Percentiles rank a stretch among this genome's conserved stretches.
Evolutionary conservation across 176 grass and related monocot genomes (phyloP).

Genomic region (Aegilops umbellulata): DNA sequence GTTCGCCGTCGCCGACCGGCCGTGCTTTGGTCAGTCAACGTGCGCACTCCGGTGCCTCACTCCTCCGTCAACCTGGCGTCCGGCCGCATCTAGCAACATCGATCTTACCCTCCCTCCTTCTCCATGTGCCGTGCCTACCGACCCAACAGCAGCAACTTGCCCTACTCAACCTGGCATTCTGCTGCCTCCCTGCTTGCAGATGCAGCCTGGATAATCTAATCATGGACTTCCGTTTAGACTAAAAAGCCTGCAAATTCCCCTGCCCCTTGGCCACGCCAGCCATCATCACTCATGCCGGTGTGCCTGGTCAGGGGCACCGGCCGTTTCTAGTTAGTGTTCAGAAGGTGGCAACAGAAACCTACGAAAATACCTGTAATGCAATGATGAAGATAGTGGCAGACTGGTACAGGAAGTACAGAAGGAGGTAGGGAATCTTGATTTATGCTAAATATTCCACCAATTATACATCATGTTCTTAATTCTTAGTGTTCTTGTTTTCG

Average conservation of each 20-base stretch:
- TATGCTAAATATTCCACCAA: background rate
- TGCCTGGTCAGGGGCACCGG: slow-evolving; percentile 19
- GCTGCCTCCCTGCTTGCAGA: background rate
- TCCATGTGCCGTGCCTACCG: slow-evolving; percentile 22
- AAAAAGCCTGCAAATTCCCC: slow-evolving; percentile 11
- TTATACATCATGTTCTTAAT: background rate
- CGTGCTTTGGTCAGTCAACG: too few relatives aligned
- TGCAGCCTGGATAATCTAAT: slow-evolving; percentile 11
- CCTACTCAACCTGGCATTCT: slow-evolving; percentile 19
- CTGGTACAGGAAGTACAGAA: background rate
- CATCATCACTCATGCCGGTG: slow-evolving; percentile 4
- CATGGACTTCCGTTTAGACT: background rate
- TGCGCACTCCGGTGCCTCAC: too few relatives aligned
- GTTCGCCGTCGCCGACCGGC: too few relatives aligned
- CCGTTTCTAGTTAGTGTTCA: background rate
- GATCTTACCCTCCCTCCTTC: background rate
- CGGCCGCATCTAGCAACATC: slow-evolving; percentile 7
- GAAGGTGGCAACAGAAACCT: slow-evolving; percentile 15
- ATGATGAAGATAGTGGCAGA: background rate
- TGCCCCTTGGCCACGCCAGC: background rate
- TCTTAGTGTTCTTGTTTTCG: background rate
- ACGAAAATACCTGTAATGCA: background rate
- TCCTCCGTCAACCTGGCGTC: too few relatives aligned
- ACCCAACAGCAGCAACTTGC: slow-evolving; percentile 7
- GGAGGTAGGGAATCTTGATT: background rate